These are phyloP conservation scores for Rosa chinensis DNA, from an alignment of 306 rosid species.

Conservation along the genomic window DNA sequence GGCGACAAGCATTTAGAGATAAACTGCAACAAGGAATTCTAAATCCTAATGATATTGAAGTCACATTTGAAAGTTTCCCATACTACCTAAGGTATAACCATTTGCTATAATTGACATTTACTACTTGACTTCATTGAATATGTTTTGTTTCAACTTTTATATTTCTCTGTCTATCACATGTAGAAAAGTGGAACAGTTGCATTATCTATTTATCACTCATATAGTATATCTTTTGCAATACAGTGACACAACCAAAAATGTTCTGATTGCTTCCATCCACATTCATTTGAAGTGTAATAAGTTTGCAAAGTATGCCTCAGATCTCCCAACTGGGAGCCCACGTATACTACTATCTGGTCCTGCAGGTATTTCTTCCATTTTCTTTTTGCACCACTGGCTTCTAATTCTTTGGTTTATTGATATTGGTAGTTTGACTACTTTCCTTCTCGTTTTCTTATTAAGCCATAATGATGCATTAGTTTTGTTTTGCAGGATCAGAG, in stretches of 20 bases:
- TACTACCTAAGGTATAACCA: conserved; percentile 75
- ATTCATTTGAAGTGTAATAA: conserved; percentile 78
- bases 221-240: conserved; percentile 8
- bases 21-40: conserved; percentile 67
- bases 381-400: background rate
- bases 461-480: conserved; percentile 12
- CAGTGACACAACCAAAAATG: conserved; percentile 88
- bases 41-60: conserved; percentile 57
- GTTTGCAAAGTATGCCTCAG: conserved; percentile 66
- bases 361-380: conserved; percentile 51
- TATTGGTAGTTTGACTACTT: background rate
- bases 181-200: background rate
- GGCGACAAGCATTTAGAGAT: conserved; percentile 72
- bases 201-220: background rate
- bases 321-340: conserved; percentile 71
- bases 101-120: background rate
- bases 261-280: conserved; percentile 68
- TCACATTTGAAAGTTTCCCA: conserved; percentile 83
- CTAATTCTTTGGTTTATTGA: background rate
- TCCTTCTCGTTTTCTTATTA: conserved; percentile 6
- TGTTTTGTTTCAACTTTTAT: background rate
- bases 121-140: background rate
- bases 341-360: conserved; percentile 92
- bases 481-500: conserved; percentile 72
- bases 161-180: background rate